A percentile compares a stretch with the other conserved stretches of the same genome.
Conservation (phyloP, 768 basidiomycete species). For the Xerocomus potaroensis region DNA sequence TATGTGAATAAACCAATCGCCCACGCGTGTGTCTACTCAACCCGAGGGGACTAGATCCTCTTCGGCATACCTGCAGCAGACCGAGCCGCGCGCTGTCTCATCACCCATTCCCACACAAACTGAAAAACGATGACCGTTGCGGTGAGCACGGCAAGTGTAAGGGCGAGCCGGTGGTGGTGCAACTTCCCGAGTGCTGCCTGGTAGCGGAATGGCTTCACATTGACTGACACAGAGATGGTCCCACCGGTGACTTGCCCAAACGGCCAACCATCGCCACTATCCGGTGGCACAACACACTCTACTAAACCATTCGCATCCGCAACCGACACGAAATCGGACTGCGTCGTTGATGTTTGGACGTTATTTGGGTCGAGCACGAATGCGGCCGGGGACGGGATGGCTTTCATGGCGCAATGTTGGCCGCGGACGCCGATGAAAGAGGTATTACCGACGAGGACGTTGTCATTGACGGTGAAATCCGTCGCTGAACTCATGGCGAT, state of each 20-base stretch:
- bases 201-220: too few relatives aligned
- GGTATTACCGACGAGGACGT: conserved; percentile 60
- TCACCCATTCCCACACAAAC: too few relatives aligned
- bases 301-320: conserved; percentile 48
- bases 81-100: too few relatives aligned
- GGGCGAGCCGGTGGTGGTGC: background rate
- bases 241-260: conserved; percentile 40
- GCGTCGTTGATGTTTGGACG: conserved; percentile 40
- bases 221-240: background rate
- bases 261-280: conserved; percentile 69
- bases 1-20: too few relatives aligned
- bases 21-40: too few relatives aligned
- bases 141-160: too few relatives aligned
- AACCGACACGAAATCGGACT: conserved; percentile 49
- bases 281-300: conserved; percentile 65
- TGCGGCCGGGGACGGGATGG: conserved; percentile 52
- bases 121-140: too few relatives aligned
- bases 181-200: background rate
- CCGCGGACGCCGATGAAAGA: conserved; percentile 70
- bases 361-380: conserved; percentile 54
- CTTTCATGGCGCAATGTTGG: conserved; percentile 55
- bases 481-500: conserved; percentile 59
- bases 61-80: too few relatives aligned
- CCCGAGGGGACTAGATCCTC: too few relatives aligned
- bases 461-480: conserved; percentile 65